Percentiles rank a stretch among this genome's conserved stretches.
Conservation (phyloP, 345 rosid genomes). For the Gossypium rotundifolium region DNA sequence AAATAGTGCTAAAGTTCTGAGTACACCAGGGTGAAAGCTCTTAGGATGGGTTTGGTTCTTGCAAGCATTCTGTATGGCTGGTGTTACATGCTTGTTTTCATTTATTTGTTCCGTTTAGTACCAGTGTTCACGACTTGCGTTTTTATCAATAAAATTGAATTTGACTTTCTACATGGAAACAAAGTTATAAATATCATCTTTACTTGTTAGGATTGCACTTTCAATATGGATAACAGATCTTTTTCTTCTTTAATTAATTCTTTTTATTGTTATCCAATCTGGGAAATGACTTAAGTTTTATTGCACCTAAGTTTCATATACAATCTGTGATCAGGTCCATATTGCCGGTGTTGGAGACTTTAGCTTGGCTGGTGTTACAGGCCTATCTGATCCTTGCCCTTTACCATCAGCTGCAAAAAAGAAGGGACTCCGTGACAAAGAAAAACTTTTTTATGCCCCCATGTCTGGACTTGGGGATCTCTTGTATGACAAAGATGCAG, state of each 20-base stretch:
- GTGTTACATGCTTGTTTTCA: not conserved
- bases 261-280: not conserved
- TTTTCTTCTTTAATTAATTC: not conserved
- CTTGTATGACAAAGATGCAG: conserved; percentile 93
- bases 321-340: conserved; percentile 58
- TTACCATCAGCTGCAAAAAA: conserved; percentile 87
- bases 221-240: no score
- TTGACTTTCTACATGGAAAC: not conserved
- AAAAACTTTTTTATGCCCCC: conserved; percentile 89
- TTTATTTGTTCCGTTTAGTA: not conserved
- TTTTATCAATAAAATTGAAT: not conserved
- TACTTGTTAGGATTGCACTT: not conserved
- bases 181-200: not conserved
- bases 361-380: conserved; percentile 68
- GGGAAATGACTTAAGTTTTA: not conserved
- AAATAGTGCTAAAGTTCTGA: not conserved
- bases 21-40: not conserved
- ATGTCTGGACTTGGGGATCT: conserved; percentile 98
- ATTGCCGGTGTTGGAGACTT: conserved; percentile 98
- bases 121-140: not conserved
- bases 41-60: not conserved
- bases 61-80: not conserved
- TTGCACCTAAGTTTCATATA: conserved; percentile 1
- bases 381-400: conserved; percentile 90
- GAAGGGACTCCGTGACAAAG: conserved; percentile 85